Evolutionary conservation across 495 filamentous ascomycete species (phyloP), one percentile per base, ranked within the genome.

Genomic region (Terfezia boudieri): DNA sequence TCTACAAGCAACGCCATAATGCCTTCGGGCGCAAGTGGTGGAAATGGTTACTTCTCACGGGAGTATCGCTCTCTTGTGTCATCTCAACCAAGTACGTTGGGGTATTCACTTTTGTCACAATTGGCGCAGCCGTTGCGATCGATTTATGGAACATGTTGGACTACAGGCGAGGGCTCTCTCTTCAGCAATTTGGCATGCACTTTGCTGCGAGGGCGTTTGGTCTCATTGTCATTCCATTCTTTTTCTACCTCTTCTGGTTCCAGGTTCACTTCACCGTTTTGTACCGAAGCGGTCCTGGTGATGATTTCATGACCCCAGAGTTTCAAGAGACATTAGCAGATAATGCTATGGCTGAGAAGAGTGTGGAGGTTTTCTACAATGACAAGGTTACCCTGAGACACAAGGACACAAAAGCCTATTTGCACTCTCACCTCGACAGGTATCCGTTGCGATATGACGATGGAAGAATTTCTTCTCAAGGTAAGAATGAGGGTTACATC

Each of bases 231-330:
- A 75, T 96, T 51, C 90, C 90, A 37, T 94, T 95, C 76, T 74
- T 96, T 60, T 90, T 96, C 69, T 98, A 96, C 67, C 76, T 98
- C 35, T 98, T 98, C 74, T 98, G 92, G 92, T 98, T 98, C 79
- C 90, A 96, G 72, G 87, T 96, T 36, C 90, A 98, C 69, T 96
- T 98, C 66, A 74, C 86, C 23, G 84, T 98, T 61, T 73, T 98
- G 53, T 82, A 71, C 43, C 76, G 81, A 51, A 95, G 88, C 37
- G 90, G 90, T 36, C 90, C 90, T 49, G 90, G 90, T 43, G 92
- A 98, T 63, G 90, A 98, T 57, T 98, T 98, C 71, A 98, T 98
- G 90, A 85, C 81, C 11, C 90, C 90, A 3, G 86, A 89, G 59
- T 98, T 98, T 70, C 90, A 98, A 69, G 88, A 93, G 70, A 95